These are phyloP conservation scores for Lipomyces yamadae DNA, from an alignment of 805 yeast genomes.

Conservation along the genomic window DNA sequence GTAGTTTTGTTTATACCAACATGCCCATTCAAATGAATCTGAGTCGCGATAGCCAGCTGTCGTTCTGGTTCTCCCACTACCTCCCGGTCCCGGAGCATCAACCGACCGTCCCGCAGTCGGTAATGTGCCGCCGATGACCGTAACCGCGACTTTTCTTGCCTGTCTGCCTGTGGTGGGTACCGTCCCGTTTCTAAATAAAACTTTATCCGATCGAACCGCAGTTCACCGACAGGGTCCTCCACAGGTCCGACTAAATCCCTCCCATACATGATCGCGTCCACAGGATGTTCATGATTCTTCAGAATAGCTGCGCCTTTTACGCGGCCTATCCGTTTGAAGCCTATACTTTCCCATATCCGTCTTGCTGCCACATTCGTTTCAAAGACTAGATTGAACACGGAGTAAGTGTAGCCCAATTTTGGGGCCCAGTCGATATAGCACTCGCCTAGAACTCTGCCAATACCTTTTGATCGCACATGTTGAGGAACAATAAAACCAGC, in stretches of 20 bases:
- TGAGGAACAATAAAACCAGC: conserved; percentile 89
- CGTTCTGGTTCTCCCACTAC: conserved; percentile 78
- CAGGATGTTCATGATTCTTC: conserved; percentile 81
- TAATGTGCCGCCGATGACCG: conserved; percentile 81
- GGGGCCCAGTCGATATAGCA: conserved; percentile 92
- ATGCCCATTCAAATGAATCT: conserved; percentile 71
- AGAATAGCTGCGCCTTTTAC: conserved; percentile 86
- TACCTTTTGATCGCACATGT: conserved; percentile 89
- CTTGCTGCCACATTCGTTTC: conserved; percentile 87
- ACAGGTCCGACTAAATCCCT: conserved; percentile 67
- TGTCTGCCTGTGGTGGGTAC: conserved; percentile 81
- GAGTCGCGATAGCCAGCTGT: conserved; percentile 75
- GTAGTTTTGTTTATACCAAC: conserved; percentile 91
- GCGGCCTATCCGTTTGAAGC: conserved; percentile 78
- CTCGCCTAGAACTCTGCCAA: conserved; percentile 83
- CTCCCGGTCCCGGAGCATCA: conserved; percentile 77
- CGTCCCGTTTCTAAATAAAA: conserved; percentile 80
- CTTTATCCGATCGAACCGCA: conserved; percentile 74
- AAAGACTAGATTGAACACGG: conserved; percentile 82
- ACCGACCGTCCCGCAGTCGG: conserved; percentile 63
- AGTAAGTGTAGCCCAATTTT: conserved; percentile 80
- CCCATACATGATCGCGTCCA: conserved; percentile 86
- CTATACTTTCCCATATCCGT: conserved; percentile 72
- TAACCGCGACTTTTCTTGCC: conserved; percentile 86
- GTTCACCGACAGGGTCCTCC: conserved; percentile 56